Conservation (phyloP, 2,329 filamentous ascomycete genomes). For the Colletotrichum chrysophilum region DNA sequence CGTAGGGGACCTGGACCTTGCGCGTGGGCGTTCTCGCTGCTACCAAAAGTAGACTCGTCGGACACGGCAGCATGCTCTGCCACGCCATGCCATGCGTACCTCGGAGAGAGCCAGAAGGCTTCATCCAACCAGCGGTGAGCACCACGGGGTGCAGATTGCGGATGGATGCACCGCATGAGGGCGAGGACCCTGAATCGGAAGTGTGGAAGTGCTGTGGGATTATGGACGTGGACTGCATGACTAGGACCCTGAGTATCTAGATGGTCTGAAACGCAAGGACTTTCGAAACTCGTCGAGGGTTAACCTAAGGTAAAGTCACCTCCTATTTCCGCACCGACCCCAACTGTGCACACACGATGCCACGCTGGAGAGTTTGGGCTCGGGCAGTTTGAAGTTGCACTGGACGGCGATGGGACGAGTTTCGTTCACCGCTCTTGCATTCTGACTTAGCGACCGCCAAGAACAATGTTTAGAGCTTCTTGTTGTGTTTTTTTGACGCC, state of each 20-base stretch:
- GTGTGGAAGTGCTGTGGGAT: background rate
- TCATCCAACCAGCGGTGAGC: slow-evolving; percentile 15
- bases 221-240: slow-evolving; percentile 3
- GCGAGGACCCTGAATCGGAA: slow-evolving; percentile 15
- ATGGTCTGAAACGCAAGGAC: slow-evolving; percentile 12
- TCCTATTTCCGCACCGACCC: background rate
- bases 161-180: background rate
- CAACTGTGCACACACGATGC: background rate
- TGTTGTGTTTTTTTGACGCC: background rate
- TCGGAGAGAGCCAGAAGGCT: background rate
- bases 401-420: background rate
- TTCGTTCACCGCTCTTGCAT: background rate
- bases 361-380: background rate
- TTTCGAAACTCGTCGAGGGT: slow-evolving; percentile 11
- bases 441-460: background rate
- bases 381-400: background rate
- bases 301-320: background rate
- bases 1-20: slow-evolving; percentile 1
- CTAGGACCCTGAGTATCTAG: slow-evolving; percentile 18
- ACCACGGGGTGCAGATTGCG: background rate
- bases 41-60: background rate
- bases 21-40: background rate
- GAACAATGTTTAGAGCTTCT: background rate
- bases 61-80: background rate
- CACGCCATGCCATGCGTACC: background rate